A percentile compares a stretch with the other conserved stretches of the same genome.
phyloP scores from a whole-genome alignment of 78 protist genomes.

The Dictyostelium citrinum region DNA sequence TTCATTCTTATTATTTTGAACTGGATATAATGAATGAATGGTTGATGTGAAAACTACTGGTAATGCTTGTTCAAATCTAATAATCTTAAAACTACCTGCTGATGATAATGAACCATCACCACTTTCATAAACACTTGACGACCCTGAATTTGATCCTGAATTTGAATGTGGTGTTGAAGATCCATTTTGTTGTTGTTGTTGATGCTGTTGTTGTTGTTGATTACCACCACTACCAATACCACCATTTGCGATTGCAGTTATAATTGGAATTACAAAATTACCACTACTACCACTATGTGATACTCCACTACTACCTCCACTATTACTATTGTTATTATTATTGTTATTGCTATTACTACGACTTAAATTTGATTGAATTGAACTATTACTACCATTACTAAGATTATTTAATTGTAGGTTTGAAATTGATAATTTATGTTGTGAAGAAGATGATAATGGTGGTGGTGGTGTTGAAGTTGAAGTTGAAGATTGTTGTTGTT shows the following conservation, averaged over 20 bases:
- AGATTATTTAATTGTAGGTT: neutral
- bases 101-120: conserved; percentile 5
- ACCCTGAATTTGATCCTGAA: neutral
- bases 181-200: neutral
- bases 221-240: neutral
- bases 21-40: conserved; percentile 3
- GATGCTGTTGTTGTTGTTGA: neutral
- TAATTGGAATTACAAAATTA: neutral
- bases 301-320: neutral
- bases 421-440: neutral
- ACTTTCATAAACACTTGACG: neutral
- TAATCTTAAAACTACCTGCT: neutral
- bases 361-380: neutral
- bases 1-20: neutral
- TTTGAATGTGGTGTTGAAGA: neutral
- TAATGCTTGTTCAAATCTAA: neutral
- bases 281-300: neutral
- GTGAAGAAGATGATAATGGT: neutral
- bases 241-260: neutral
- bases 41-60: neutral
- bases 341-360: too few species aligned
- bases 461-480: neutral
- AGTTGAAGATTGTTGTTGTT: neutral
- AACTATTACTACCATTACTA: neutral
- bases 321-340: neutral